These are phyloP conservation scores for Phaeosphaeria sp. DNA, from an alignment of 2,329 filamentous ascomycete genomes.

Conservation along the genomic window DNA sequence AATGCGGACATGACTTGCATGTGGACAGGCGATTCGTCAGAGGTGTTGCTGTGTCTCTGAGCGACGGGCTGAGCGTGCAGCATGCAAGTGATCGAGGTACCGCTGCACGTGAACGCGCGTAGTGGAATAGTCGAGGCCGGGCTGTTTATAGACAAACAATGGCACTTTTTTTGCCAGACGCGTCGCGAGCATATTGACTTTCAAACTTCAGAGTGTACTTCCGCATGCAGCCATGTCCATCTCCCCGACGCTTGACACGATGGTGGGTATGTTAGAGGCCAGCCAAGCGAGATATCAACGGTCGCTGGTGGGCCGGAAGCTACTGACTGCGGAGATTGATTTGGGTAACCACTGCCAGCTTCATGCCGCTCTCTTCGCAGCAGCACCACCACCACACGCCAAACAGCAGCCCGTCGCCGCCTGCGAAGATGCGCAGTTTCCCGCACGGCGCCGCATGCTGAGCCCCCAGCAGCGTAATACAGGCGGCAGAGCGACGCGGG, in stretches of 20 bases:
- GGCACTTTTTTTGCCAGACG: not conserved
- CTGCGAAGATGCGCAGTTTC: constrained; percentile 19
- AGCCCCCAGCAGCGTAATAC: not conserved
- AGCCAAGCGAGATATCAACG: constrained; percentile 8
- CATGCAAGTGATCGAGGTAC: constrained; percentile 1
- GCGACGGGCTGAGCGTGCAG: not conserved
- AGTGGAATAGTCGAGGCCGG: not conserved
- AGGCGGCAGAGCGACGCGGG: constrained; percentile 5
- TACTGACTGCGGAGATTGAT: constrained; percentile 13
- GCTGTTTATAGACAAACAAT: not conserved
- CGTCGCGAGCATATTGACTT: constrained; percentile 1
- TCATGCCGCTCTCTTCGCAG: constrained; percentile 12
- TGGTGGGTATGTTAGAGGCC: not conserved
- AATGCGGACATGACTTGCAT: constrained; percentile 2
- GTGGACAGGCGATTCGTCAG: not conserved
- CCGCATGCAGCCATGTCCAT: not conserved
- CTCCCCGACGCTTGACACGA: not conserved
- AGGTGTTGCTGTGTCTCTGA: not conserved
- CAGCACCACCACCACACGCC: constrained; percentile 14
- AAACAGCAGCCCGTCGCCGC: constrained; percentile 13
- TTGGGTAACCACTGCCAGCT: constrained; percentile 5
- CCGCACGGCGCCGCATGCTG: constrained; percentile 10
- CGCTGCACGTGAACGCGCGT: constrained; percentile 6
- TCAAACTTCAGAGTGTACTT: not conserved
- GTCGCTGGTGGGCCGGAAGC: constrained; percentile 9